Evolutionary conservation across 2,329 filamentous ascomycete genomes (phyloP), one percentile per base, ranked within the genome.

Genomic region (Penicillium sp.): DNA sequence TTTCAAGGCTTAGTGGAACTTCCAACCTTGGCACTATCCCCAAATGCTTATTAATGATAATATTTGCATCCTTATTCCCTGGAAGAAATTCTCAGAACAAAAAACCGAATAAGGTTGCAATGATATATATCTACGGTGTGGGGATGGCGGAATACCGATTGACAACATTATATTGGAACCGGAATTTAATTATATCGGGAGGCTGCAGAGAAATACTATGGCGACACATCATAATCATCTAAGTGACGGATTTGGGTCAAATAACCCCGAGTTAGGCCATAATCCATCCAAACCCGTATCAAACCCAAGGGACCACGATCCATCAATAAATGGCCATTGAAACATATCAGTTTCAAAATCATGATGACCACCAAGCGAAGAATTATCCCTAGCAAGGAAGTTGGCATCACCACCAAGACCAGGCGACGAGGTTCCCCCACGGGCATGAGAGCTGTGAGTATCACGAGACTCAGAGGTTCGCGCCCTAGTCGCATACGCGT

Each of bases 281-380:
- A 59, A 51, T n/a, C 59, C 55, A 41, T 68, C 62, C 34, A 63
- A 57, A 2, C 63, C 64, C 7, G 60, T 57, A 43, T 66, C 65
- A 49, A 69, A 66, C 3, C 66, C 66, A 17, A 58, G 53, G 7
- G 66, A 64, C 66, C 66, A 69, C 4, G 64, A 63, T 19, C 61
- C 66, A 43, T 68, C 65, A 26, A 69, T 63, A 32, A 69, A 69
- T 0, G 66, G 66, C 66, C 66, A 69, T 48, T 69, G 65, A 42
- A 67, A 58, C 61, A 69, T 66, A 43, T 68, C 66, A 3, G 60
- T 57, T 38, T 68, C 65, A 1, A 68, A 44, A 19, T 68, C 64
- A 40, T 63, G 60, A 39, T 51, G 52, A 12, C 53, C 44, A 37
- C 45, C 28, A 9, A 51, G 24, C 8, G 21, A 17, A 38, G 32